Conservation (phyloP, 352 stramenopile genomes). For the Saprolegnia parasitica region DNA sequence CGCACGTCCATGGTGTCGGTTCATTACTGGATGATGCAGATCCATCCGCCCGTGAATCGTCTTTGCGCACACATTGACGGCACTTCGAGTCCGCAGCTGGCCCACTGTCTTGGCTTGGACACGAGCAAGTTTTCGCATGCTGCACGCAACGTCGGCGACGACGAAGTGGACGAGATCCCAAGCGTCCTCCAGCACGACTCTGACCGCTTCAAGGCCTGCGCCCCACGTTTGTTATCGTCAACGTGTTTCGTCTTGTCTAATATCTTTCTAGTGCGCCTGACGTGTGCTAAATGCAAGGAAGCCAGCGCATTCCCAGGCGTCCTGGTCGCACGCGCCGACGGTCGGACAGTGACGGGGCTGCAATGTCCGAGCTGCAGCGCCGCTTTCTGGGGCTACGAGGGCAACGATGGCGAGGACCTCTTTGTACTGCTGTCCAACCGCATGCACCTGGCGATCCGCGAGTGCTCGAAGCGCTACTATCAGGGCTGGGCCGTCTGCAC, state of each 20-base stretch:
- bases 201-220: slow-evolving; percentile 87
- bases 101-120: slow-evolving; percentile 95
- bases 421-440: slow-evolving; percentile 74
- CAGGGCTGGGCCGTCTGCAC: slow-evolving; percentile 90
- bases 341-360: slow-evolving; percentile 41
- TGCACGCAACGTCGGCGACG: slow-evolving; percentile 71
- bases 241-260: neutral
- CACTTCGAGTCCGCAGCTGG: slow-evolving; percentile 91
- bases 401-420: slow-evolving; percentile 71
- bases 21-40: slow-evolving; percentile 66
- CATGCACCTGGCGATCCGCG: slow-evolving; percentile 72
- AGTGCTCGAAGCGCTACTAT: slow-evolving; percentile 84
- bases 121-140: slow-evolving; percentile 90
- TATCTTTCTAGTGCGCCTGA: slow-evolving; percentile 29
- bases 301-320: slow-evolving; percentile 69
- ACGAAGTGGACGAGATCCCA: slow-evolving; percentile 79
- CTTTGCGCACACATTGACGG: slow-evolving; percentile 99
- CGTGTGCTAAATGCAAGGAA: slow-evolving; percentile 62
- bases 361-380: slow-evolving; percentile 62
- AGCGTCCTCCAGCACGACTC: slow-evolving; percentile 83
- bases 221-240: slow-evolving; percentile 52
- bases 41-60: slow-evolving; percentile 97
- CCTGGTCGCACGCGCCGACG: slow-evolving; percentile 40
- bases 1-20: neutral
- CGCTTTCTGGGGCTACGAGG: slow-evolving; percentile 79